These are phyloP conservation scores for Ascodesmis nigricans DNA, from an alignment of 495 filamentous ascomycete genomes.

Conservation along the genomic window DNA sequence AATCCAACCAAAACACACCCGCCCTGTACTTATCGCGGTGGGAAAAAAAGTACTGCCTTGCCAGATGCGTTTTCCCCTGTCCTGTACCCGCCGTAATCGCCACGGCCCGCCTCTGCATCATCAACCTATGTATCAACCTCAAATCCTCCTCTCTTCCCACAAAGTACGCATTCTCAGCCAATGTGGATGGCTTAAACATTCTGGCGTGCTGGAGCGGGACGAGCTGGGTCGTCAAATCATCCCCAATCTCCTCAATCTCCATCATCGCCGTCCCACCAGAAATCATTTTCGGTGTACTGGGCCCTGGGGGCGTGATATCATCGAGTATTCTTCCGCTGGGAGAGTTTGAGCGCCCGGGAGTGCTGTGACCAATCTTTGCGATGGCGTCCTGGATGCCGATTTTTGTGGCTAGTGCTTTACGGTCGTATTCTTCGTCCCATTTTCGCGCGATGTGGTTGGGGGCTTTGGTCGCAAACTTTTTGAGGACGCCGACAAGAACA, in stretches of 20 bases:
- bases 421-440: too few relatives aligned
- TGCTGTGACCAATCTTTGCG: too few relatives aligned
- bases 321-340: too few relatives aligned
- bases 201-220: too few relatives aligned
- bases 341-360: too few relatives aligned
- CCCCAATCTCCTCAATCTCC: too few relatives aligned
- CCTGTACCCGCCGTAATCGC: constrained; percentile 54
- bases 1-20: constrained; percentile 62
- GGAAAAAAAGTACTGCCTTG: constrained; percentile 54
- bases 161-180: constrained; percentile 58
- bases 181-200: constrained; percentile 45
- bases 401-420: too few relatives aligned
- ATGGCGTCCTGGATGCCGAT: too few relatives aligned
- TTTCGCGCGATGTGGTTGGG: constrained; percentile 33
- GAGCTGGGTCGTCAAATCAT: too few relatives aligned
- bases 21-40: constrained; percentile 44
- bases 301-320: too few relatives aligned
- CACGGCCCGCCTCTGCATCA: constrained; percentile 46
- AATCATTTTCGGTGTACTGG: too few relatives aligned
- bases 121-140: constrained; percentile 39
- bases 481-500: constrained; percentile 48
- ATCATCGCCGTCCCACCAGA: too few relatives aligned
- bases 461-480: constrained; percentile 42
- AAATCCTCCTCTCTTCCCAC: constrained; percentile 53
- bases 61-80: constrained; percentile 62